Evolutionary conservation across 768 basidiomycete genomes (phyloP), one percentile per base, ranked within the genome.

Genomic region (Fomitopsis serialis): DNA sequence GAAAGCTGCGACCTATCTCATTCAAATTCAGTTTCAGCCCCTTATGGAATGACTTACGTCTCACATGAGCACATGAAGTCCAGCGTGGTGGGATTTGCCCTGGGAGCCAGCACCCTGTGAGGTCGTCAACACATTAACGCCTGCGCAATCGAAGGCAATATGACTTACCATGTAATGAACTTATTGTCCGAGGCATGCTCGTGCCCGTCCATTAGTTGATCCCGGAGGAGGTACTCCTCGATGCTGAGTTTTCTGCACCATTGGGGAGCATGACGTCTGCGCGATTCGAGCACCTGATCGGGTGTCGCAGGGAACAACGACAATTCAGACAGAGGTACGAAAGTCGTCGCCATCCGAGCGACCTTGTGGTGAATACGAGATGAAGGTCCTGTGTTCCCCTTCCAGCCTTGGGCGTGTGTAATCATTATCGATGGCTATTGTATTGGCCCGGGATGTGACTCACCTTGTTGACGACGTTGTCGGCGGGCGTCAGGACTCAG

Each of bases 1-100:
- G 69, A 52, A 68, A 73, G 52, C 58, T 78, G 45, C 24, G 17
- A 19, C 4, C 23, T 15, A n/a, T n/a, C n/a, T n/a, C n/a, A 32
- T 46, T 12, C 22, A 35, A n/a, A 11, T 3, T 10, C 9, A 40
- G 48, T 15, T 2, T 4, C 2, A 40, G 50, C 21, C 6, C 15
- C 24, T 51, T 40, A 52, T 42, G 27, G 15, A 10, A 15, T 17
- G 4, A 70, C 75, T 61, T 59, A 85, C 85, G 80, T 84, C 69
- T 82, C 78, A 60, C 82, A 84, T 19, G 82, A 75, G 59, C 77
- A 83, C 60, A 78, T 63, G 60, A 84, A 85, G 48, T 81, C 73
- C 3, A 83, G 56, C 2, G 79, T 75, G 4, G 67, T 64, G 0
- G 81, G 77, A 51, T 80, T 64, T 45, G 71, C 68, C 45, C 81